Evolutionary conservation across 352 stramenopile genomes (phyloP), one percentile per base, ranked within the genome.

Genomic region (Pythium brachiatum): DNA sequence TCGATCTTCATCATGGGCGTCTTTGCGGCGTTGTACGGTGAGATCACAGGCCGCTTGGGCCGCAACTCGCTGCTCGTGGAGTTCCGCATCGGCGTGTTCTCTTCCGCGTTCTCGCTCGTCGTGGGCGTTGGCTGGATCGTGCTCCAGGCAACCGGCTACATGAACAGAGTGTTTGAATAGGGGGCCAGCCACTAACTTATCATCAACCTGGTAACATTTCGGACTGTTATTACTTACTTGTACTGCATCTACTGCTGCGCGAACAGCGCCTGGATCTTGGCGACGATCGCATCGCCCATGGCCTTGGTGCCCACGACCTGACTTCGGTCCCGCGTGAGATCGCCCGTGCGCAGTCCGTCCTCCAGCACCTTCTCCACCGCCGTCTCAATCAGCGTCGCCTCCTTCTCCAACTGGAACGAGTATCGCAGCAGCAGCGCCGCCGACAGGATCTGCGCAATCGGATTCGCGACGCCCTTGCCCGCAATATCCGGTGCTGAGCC

Each of bases 401-500:
- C 89, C 3, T 68, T 52, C 51, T 94, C 81, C 68, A 94, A 76
- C 73, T 89, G 70, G 66, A 95, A 95, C 62, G 86, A 95, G 70
- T 99, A 99, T 41, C 94, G 86, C 53, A 99, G 81, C 90, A 99
- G 96, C 77, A 99, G 91, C 32, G 97, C 96, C 0, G 87, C 97
- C 31, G 91, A 98, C 38, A 99, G 77, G 76, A 99, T 99, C 83
- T 99, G 96, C 15, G 96, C 97, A 50, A 99, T 94, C 9, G 95
- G 96, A 75, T 99, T 99, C 29, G 96, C 97, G 29, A 98, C 91
- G 68, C 99, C 92, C 74, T 98, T 75, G 55, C 96, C 96, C 15
- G 96, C 96, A 69, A 99, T 99, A 70, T 99, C 96, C 1, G 97
- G 97, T n/a, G 97, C 97, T 11, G 96, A 99, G 56, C 97, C 97